These are phyloP conservation scores for Boechera divaricarpa DNA, from an alignment of 345 rosid genomes.

Conservation along the genomic window DNA sequence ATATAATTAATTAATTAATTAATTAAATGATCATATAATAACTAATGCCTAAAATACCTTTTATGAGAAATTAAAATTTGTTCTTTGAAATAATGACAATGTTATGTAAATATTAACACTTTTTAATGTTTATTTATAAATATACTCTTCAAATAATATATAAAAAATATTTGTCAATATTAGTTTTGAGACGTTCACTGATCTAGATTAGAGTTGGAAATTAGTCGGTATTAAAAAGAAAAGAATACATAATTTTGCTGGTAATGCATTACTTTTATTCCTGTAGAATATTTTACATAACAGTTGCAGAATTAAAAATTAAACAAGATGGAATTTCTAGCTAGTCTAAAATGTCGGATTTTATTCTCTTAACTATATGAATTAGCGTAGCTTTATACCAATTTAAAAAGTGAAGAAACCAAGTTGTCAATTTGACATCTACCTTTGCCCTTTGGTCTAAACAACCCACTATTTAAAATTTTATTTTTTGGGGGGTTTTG, in stretches of 20 bases:
- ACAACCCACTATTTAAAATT: not conserved
- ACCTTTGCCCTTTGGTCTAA: not conserved
- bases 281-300: not conserved
- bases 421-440: slow-evolving; percentile 1
- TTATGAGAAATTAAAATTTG: no score
- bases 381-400: not conserved
- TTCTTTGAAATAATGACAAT: no score
- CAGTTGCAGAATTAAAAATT: not conserved
- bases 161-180: not conserved
- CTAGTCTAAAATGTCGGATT: not conserved
- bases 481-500: not conserved
- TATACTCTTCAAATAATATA: no score
- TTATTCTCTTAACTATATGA: not conserved
- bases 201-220: not conserved
- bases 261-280: not conserved
- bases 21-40: no score
- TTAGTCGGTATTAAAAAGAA: not conserved
- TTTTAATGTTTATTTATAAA: no score
- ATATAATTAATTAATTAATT: no score
- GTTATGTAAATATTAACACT: no score
- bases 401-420: not conserved
- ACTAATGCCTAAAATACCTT: no score
- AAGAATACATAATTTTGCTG: not conserved
- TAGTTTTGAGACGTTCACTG: not conserved
- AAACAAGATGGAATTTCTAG: not conserved